Evolutionary conservation across 75 land plant species (phyloP).

Genomic region (Larix kaempferi): DNA sequence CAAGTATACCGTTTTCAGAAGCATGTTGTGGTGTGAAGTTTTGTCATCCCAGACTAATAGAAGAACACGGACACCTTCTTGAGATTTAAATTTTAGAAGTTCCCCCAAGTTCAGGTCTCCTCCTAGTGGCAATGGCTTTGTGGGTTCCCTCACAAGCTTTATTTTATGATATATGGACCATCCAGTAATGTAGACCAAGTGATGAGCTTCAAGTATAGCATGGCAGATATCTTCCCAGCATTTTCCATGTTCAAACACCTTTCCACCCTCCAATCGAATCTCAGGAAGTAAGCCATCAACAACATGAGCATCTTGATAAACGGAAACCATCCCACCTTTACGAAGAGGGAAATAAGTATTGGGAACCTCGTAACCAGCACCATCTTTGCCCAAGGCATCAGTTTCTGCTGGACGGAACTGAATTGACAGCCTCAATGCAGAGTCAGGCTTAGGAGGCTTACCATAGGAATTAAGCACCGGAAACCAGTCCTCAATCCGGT

Average conservation of each 20-base stretch:
- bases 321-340: constrained; percentile 59
- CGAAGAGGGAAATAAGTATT: constrained; percentile 71
- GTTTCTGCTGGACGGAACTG: constrained; percentile 33
- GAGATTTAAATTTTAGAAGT: constrained; percentile 80
- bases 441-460: constrained; percentile 56
- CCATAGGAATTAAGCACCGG: constrained; percentile 46
- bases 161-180: constrained; percentile 87
- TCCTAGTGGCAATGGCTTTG: constrained; percentile 44
- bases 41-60: constrained; percentile 95
- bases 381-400: constrained; percentile 36
- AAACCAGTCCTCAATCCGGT: constrained; percentile 49
- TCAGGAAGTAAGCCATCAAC: constrained; percentile 40
- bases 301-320: constrained; percentile 95
- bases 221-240: constrained; percentile 98
- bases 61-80: constrained; percentile 83
- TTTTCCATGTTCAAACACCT: constrained; percentile 29
- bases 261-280: constrained; percentile 56
- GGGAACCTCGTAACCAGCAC: constrained; percentile 46
- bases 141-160: constrained; percentile 73
- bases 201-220: constrained; percentile 89
- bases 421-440: constrained; percentile 40
- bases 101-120: constrained; percentile 80
- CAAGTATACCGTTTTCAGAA: constrained; percentile 50
- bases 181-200: constrained; percentile 85
- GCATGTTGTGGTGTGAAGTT: constrained; percentile 75